Evolutionary conservation across 208 protist species (phyloP).

Genomic region (Phytomonas sp.): DNA sequence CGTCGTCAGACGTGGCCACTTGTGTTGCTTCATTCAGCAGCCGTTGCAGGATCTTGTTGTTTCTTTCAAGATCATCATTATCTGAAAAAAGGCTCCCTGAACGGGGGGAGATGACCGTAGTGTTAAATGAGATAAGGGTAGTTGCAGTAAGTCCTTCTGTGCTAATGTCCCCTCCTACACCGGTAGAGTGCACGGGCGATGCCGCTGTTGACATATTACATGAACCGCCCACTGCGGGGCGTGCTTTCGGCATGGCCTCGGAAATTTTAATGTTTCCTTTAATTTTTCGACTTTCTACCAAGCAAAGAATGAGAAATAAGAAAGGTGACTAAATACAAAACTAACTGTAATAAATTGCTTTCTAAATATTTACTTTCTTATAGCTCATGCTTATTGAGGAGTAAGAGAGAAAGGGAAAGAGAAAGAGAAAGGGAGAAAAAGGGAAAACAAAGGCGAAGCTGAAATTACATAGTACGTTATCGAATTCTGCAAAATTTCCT

Average conservation of each 20-base stretch:
- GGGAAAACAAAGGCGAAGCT: slow-evolving; percentile 4
- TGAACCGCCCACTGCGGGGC: no score
- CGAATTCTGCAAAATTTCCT: no score
- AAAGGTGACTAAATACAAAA: slow-evolving; percentile 1
- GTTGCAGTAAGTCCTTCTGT: no score
- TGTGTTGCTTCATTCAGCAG: slow-evolving; percentile 39
- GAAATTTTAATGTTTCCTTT: background rate
- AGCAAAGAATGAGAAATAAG: background rate
- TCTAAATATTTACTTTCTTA: background rate
- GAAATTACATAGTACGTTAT: background rate
- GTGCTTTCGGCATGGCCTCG: background rate
- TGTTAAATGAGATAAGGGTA: no score
- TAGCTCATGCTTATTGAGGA: background rate
- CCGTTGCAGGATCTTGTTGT: slow-evolving; percentile 27
- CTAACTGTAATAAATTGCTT: background rate
- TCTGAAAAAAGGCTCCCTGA: slow-evolving; percentile 4
- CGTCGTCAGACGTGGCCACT: slow-evolving; percentile 22
- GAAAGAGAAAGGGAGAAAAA: slow-evolving; percentile 12
- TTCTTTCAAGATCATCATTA: slow-evolving; percentile 22
- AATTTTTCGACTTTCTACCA: background rate
- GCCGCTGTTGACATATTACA: no score
- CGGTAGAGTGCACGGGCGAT: no score
- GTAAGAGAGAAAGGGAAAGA: slow-evolving; percentile 9
- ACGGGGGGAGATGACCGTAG: no score
- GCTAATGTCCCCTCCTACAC: no score